Evolutionary conservation across 805 yeast species (phyloP), one percentile per base, ranked within the genome.

Genomic region (Myxozyma neglecta): DNA sequence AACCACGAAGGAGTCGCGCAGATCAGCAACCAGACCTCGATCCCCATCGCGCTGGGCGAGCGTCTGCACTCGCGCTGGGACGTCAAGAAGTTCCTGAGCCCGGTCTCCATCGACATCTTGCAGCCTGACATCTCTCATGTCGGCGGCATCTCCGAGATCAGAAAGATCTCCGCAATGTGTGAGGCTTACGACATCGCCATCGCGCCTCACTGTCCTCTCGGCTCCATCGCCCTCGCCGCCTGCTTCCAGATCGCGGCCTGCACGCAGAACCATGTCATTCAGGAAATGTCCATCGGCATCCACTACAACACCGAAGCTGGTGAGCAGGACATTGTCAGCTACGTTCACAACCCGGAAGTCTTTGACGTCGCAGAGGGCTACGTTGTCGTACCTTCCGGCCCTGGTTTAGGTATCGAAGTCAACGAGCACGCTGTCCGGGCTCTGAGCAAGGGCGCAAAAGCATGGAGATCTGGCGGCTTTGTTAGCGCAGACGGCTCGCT

Each of bases 181-280:
- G 74, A 71, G 59, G 66, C 74, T 0, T 71, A 69, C 58, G 74
- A 71, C 47, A 65, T 71, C 34, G 73, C 70, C 14, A 39, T 71
- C 16, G 74, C 74, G 11, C 74, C 74, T 6, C 74, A 71, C 51
- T 71, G 74, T 39, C 74, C 74, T 11, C 64, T 71, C 18, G 74
- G 74, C 5, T 71, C 74, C 4, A 62, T 71, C 42, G 73, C 73
- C 7, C 59, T 71, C 32, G 74, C 74, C 3, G 74, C 74, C 14
- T 63, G 67, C 42, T 51, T 71, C 40, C 73, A 71, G 43, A 60
- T 71, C 40, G 74, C 66, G 2, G 56, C 66, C 13, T 57, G 70
- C 8, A 54, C 64, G 1, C 67, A 65, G 11, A 71, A 71, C 60
- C 69, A 69, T 49, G 66, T 65, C 32, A 70, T 71, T 35, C 64